Evolutionary conservation across 495 filamentous ascomycete genomes (phyloP), one percentile per base, ranked within the genome.

Genomic region (Jackrogersella minutella): DNA sequence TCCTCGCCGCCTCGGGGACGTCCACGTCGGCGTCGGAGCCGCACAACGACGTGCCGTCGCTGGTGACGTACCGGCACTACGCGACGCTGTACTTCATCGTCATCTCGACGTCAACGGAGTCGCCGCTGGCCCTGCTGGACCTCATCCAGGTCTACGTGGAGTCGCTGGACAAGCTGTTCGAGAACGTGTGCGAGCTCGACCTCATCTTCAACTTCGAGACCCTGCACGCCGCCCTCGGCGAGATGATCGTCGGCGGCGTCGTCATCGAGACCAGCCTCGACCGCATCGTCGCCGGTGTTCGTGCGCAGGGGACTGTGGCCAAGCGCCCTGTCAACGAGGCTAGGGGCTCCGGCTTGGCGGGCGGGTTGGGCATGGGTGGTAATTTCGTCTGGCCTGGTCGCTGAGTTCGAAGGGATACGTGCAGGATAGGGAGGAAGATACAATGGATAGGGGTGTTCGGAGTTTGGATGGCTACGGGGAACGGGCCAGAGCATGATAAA

Each of bases 171-270:
- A 86, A 92, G 57, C 83, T 99, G 54, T 98, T 98, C 74, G 94
- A 97, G 81, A 97, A 98, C 70, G 95, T 99, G 21, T 99, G 95
- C 82, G 95, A 99, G 78, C 80, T 99, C 47, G 95, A 99, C 74
- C 84, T 99, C 55, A 99, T 98, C 77, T 99, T 98, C 80, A 97
- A 97, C 68, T 99, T 97, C 75, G 95, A 99, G 84, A 93, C 92
- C 26, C 85, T 98, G 75, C 95, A 99, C 80, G 91, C 95, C 4
- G 86, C 90, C 21, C 81, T 99, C 19, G 86, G 87, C 67, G 95
- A 99, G 85, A 96, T 99, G 91, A 88, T 99, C 54, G 90, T 97
- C 3, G 95, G 96, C 10, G 95, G 95, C 1, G 93, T 97, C 37
- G 96, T 98, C 26, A 88, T 98, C 22, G 95, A 99, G 80, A 99